A percentile compares a stretch with the other conserved stretches of the same genome.
These are phyloP conservation scores for Ogataea polymorpha DNA, from an alignment of 805 yeast species.

Conservation along the genomic window DNA sequence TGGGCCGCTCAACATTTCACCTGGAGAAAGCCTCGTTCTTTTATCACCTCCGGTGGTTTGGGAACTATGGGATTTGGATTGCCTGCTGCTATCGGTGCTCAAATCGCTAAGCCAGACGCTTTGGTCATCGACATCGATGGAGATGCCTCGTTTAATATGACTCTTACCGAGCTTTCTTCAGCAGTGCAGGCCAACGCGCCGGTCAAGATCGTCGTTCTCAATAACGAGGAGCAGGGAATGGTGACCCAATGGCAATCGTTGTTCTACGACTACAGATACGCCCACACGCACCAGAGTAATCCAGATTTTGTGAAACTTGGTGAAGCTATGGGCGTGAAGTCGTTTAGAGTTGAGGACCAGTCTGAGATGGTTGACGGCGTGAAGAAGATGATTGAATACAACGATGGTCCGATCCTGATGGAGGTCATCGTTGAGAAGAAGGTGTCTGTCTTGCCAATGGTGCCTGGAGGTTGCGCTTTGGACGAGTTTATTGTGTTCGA, in stretches of 20 bases:
- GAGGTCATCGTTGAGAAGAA: conserved; percentile 90
- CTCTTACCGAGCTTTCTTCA: conserved; percentile 85
- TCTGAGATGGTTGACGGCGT: conserved; percentile 59
- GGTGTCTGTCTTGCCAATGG: conserved; percentile 98
- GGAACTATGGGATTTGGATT: conserved; percentile 99
- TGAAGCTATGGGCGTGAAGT: conserved; percentile 90
- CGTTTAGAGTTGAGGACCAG: conserved; percentile 68
- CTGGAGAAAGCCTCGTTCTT: conserved; percentile 88
- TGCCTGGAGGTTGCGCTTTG: conserved; percentile 91
- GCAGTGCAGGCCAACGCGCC: conserved; percentile 95
- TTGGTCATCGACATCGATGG: conserved; percentile 96
- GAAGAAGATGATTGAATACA: conserved; percentile 65
- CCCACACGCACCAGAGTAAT: conserved; percentile 96
- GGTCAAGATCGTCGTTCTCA: conserved; percentile 81
- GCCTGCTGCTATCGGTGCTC: conserved; percentile 98
- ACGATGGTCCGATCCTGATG: conserved; percentile 80
- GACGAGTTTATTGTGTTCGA: conserved; percentile 91
- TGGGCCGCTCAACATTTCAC: conserved; percentile 99
- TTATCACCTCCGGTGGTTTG: conserved; percentile 97
- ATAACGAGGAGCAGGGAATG: conserved; percentile 99
- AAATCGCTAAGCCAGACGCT: conserved; percentile 92
- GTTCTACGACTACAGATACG: conserved; percentile 93
- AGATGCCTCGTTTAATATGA: conserved; percentile 99
- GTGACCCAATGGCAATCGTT: conserved; percentile 99
- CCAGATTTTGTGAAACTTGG: conserved; percentile 93